Evolutionary conservation across 768 basidiomycete species (phyloP).

Genomic region (Auriculariales sp.): DNA sequence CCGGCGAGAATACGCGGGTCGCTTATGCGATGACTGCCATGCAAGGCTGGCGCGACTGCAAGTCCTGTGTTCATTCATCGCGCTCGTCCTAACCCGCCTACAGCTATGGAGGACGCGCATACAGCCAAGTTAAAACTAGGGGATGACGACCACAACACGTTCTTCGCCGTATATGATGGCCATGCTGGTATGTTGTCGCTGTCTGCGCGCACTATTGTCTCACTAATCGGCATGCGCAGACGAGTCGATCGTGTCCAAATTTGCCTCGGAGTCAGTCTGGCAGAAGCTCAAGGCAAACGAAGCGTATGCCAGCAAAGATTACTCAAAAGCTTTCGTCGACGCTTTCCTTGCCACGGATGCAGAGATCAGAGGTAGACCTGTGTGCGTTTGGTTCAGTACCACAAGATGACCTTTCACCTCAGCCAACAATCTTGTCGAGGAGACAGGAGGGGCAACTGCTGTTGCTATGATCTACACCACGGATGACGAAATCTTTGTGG

Average conservation of each 20-base stretch:
- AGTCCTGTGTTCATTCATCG: neutral
- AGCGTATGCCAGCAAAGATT: neutral
- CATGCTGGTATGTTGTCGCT: neutral
- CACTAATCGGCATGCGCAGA: neutral
- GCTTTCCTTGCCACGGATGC: neutral
- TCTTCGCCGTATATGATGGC: neutral
- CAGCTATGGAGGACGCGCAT: slow-evolving; percentile 3
- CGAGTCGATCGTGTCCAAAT: neutral
- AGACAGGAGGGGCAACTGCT: neutral
- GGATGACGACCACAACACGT: neutral
- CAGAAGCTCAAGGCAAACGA: neutral
- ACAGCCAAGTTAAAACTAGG: neutral
- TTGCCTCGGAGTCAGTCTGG: neutral
- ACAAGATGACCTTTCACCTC: too few relatives aligned
- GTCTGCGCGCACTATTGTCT: neutral
- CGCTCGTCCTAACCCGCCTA: neutral
- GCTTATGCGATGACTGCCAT: neutral
- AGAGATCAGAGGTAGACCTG: too few relatives aligned
- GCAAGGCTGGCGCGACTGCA: neutral
- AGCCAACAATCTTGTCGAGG: neutral
- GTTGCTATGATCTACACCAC: neutral
- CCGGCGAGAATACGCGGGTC: neutral
- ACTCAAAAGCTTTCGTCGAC: neutral
- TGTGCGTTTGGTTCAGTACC: too few relatives aligned
- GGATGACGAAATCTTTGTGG: neutral